Evolutionary conservation across 1,139 yeast species (phyloP).

Genomic region (Candida sojae): DNA sequence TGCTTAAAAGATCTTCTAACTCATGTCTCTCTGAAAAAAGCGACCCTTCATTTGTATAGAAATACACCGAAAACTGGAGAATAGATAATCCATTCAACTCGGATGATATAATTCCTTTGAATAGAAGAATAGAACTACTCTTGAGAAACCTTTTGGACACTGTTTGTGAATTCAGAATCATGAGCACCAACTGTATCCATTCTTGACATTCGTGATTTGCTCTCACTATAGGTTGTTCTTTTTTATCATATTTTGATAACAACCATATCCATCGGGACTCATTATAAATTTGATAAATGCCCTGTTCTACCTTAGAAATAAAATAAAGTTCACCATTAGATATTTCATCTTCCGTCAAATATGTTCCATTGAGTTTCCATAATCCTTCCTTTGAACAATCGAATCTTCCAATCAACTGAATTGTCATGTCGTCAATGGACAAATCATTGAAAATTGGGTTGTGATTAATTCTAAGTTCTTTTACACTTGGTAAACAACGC

Average conservation of each 20-base stretch:
- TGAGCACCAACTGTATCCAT: slow-evolving; percentile 11
- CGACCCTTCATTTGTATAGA: slow-evolving; percentile 18
- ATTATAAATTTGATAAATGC: slow-evolving; percentile 23
- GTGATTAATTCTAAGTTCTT: slow-evolving; percentile 46
- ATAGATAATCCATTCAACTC: slow-evolving; percentile 17
- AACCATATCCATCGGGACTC: slow-evolving; percentile 27
- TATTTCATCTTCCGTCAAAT: slow-evolving; percentile 48
- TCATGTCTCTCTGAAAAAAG: slow-evolving; percentile 12
- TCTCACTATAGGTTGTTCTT: slow-evolving; percentile 1
- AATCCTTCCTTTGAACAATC: slow-evolving; percentile 26
- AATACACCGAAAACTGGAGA: slow-evolving; percentile 19
- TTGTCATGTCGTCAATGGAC: slow-evolving; percentile 37
- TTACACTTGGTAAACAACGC: slow-evolving; percentile 36
- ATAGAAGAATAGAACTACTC: slow-evolving; percentile 24
- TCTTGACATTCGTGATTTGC: neutral
- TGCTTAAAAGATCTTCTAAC: slow-evolving; percentile 35
- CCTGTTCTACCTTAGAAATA: slow-evolving; percentile 48
- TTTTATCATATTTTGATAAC: slow-evolving; percentile 24
- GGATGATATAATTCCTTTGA: slow-evolving; percentile 27
- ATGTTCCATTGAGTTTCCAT: slow-evolving; percentile 56
- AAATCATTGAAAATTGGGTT: slow-evolving; percentile 51
- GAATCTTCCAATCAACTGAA: slow-evolving; percentile 53
- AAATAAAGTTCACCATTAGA: slow-evolving; percentile 69
- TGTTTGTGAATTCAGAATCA: neutral
- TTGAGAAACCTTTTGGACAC: slow-evolving; percentile 9